These are phyloP conservation scores for Hanseniaspora pseudoguilliermondii DNA, from an alignment of 805 yeast genomes.

Conservation along the genomic window DNA sequence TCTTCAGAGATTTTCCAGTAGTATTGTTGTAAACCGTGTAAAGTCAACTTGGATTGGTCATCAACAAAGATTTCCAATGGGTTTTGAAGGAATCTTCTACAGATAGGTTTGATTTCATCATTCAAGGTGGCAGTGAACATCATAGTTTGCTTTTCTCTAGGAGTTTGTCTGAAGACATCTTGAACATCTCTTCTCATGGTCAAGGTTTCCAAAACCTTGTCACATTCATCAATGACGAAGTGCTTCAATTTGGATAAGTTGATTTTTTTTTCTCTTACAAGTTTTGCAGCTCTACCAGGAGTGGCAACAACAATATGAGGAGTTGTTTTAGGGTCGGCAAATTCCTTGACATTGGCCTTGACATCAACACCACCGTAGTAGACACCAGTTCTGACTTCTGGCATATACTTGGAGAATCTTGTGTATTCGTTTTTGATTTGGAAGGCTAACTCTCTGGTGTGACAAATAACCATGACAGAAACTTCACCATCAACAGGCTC, in stretches of 20 bases:
- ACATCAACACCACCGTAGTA: constrained; percentile 93
- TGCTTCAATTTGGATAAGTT: constrained; percentile 82
- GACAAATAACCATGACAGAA: constrained; percentile 87
- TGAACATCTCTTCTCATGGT: constrained; percentile 98
- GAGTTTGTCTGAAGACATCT: constrained; percentile 93
- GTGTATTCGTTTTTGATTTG: constrained; percentile 95
- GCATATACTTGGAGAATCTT: constrained; percentile 96
- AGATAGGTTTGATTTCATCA: constrained; percentile 86
- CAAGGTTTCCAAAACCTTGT: constrained; percentile 79
- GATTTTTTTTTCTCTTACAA: constrained; percentile 80
- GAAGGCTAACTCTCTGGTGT: constrained; percentile 96
- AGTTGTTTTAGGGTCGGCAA: constrained; percentile 83
- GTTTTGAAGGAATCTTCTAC: constrained; percentile 95
- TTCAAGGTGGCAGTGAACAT: constrained; percentile 96
- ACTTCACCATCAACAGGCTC: constrained; percentile 97
- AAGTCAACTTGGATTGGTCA: constrained; percentile 91
- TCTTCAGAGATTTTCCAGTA: constrained; percentile 78
- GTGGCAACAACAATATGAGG: constrained; percentile 97
- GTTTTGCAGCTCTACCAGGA: constrained; percentile 93
- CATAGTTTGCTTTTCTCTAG: constrained; percentile 98
- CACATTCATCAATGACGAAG: constrained; percentile 96
- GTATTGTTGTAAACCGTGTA: constrained; percentile 97
- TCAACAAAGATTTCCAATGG: constrained; percentile 96
- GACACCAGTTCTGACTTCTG: constrained; percentile 92
- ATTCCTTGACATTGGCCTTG: constrained; percentile 69